Evolutionary conservation across 176 grass and related monocot genomes (phyloP), one percentile per base, ranked within the genome.

Genomic region (Aegilops longissima): DNA sequence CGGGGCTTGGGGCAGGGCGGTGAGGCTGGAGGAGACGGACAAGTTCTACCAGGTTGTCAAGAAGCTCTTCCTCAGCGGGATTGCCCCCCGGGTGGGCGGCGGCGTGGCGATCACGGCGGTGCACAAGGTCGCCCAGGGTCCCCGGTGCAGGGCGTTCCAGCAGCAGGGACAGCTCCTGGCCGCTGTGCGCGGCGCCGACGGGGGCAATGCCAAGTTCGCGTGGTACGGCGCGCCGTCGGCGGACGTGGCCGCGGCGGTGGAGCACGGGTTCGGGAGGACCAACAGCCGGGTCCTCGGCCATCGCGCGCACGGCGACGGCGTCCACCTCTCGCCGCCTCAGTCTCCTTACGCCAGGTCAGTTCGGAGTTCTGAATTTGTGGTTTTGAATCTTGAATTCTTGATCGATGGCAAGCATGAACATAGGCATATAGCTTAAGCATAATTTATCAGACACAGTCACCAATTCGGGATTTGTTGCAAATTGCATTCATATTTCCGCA

Each of bases 261-360:
- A 81, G 4, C 78, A 85, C 13, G 92, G 92, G 0, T 88, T 98
- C 74, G 86, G 77, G 2, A 85, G 39, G 42, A 83, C 61, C 2
- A 90, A 98, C 66, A 81, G 61, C 30, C 0, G 9, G 16, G 51
- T 62, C 45, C 76, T 96, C 12, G 94, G 90, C 59, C 9, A 42
- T 1, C 40, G 36, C 36, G 87, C 85, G 2, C 86, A 92, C 61
- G 97, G 97, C 38, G 67, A 94, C 27, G 94, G 97, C 81, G 67
- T 98, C 7, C 97, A 96, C 73, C 92, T 98, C 33, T 87, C 92
- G 9, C 86, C 94, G 54, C 87, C 94, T 20, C 87, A 89, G 77
- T 90, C 20, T 76, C 90, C 92, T 11, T 93, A 61, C n/a, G 3
- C 70, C 4, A 96, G 93, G 96, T 96, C 6, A 85, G 84, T 83